phyloP scores from a whole-genome alignment of 2,329 filamentous ascomycete species.

The Coleophoma cylindrospora region DNA sequence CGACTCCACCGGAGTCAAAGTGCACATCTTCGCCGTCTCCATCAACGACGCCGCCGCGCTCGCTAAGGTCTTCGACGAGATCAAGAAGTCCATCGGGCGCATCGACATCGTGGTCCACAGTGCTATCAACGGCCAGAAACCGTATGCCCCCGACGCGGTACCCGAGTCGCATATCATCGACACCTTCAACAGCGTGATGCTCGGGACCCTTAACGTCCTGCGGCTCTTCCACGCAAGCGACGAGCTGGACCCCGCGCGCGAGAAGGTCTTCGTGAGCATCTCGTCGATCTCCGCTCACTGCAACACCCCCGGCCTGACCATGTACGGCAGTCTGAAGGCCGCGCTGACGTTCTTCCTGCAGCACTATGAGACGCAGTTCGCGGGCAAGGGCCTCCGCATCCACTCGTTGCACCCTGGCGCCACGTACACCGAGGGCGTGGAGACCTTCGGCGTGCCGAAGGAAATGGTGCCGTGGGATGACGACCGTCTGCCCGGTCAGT shows the following conservation, averaged over 20 bases:
- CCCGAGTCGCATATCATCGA: background rate
- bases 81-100: background rate
- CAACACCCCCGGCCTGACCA: conserved; percentile 1
- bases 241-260: background rate
- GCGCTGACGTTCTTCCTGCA: background rate
- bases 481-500: conserved; percentile 5
- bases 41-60: background rate
- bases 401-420: background rate
- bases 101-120: background rate
- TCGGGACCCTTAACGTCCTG: background rate
- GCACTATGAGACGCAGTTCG: background rate
- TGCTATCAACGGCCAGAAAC: background rate
- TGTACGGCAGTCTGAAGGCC: background rate
- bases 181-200: background rate
- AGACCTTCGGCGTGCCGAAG: background rate
- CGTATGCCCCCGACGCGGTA: background rate
- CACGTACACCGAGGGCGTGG: background rate
- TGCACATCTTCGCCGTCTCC: background rate
- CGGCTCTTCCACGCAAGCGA: background rate
- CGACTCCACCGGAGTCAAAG: background rate
- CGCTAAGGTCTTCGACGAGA: background rate
- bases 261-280: background rate
- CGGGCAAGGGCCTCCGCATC: background rate
- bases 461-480: background rate
- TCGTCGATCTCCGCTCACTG: background rate